These are phyloP conservation scores for Phytophthora meadii DNA, from an alignment of 352 stramenopile species.

Conservation along the genomic window DNA sequence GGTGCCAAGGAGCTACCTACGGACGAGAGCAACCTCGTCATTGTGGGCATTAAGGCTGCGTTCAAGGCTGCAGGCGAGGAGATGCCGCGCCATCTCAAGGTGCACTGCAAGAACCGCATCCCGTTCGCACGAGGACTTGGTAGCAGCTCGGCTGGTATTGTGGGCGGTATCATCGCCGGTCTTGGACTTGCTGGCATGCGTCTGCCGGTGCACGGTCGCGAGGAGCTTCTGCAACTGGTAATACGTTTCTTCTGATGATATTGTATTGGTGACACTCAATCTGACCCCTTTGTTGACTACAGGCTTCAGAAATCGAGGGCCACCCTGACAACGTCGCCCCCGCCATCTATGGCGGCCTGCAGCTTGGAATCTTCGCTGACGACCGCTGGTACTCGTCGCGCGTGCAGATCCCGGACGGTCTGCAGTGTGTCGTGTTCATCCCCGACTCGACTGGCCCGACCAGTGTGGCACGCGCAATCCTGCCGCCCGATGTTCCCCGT, in stretches of 20 bases:
- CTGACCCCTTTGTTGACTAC: slow-evolving; percentile 9
- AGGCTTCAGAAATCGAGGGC: slow-evolving; percentile 96
- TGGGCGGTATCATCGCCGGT: slow-evolving; percentile 98
- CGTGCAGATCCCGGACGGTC: slow-evolving; percentile 94
- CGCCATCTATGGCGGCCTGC: slow-evolving; percentile 98
- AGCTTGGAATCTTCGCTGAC: slow-evolving; percentile 95
- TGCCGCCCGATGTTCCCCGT: slow-evolving; percentile 88
- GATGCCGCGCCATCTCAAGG: slow-evolving; percentile 93
- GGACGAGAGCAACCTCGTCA: slow-evolving; percentile 93
- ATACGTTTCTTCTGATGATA: slow-evolving; percentile 1
- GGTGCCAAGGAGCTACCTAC: slow-evolving; percentile 93
- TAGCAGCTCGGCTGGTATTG: slow-evolving; percentile 98
- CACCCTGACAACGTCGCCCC: slow-evolving; percentile 99
- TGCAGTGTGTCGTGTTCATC: slow-evolving; percentile 99
- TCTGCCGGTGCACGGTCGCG: slow-evolving; percentile 85
- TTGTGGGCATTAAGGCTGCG: slow-evolving; percentile 95
- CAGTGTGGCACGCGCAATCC: slow-evolving; percentile 91
- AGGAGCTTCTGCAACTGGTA: slow-evolving; percentile 97
- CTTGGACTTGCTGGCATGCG: slow-evolving; percentile 97
- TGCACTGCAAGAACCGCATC: slow-evolving; percentile 98
- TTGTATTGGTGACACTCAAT: neutral
- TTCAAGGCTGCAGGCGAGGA: slow-evolving; percentile 95
- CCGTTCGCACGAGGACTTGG: slow-evolving; percentile 97
- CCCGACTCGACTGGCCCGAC: slow-evolving; percentile 97
- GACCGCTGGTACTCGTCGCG: slow-evolving; percentile 97